A percentile compares a stretch with the other conserved stretches of the same genome.
Evolutionary conservation across 805 yeast species (phyloP).

Genomic region (Soucietia sequanensis): DNA sequence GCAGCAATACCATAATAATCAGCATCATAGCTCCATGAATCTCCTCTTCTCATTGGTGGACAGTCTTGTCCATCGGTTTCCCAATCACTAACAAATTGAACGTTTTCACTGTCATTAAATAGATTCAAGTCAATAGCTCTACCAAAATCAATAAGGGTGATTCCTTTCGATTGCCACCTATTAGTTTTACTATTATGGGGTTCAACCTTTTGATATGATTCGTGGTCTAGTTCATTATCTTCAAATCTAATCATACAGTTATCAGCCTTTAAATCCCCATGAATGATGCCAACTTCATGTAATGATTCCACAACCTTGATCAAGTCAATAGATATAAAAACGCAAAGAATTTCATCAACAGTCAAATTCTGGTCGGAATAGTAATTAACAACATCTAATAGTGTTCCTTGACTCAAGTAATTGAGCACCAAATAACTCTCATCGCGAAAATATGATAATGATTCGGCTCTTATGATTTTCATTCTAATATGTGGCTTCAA

Average conservation of each 20-base stretch:
- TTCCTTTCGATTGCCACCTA: slow-evolving; percentile 54
- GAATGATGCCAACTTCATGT: slow-evolving; percentile 68
- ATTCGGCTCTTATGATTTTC: slow-evolving; percentile 50
- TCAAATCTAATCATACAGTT: slow-evolving; percentile 72
- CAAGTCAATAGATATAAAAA: slow-evolving; percentile 65
- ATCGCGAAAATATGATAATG: slow-evolving; percentile 57
- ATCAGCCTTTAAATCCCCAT: slow-evolving; percentile 84
- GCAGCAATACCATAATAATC: slow-evolving; percentile 85
- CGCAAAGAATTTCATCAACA: slow-evolving; percentile 61
- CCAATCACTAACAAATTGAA: slow-evolving; percentile 60
- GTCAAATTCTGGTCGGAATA: slow-evolving; percentile 25
- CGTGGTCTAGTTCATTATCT: slow-evolving; percentile 11
- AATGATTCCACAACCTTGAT: slow-evolving; percentile 56
- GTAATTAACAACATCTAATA: slow-evolving; percentile 63
- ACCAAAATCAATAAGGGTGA: slow-evolving; percentile 77
- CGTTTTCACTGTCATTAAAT: slow-evolving; percentile 40
- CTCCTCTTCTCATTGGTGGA: slow-evolving; percentile 57
- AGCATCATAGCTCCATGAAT: slow-evolving; percentile 74
- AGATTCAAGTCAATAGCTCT: slow-evolving; percentile 69
- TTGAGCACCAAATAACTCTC: slow-evolving; percentile 69
- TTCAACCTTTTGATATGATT: slow-evolving; percentile 26
- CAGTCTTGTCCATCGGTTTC: slow-evolving; percentile 68
- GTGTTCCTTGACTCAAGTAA: slow-evolving; percentile 67
- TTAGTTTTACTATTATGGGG: slow-evolving; percentile 31
- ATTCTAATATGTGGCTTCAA: slow-evolving; percentile 15